Evolutionary conservation across 2,329 filamentous ascomycete species (phyloP), one percentile per base, ranked within the genome.

Genomic region (Botrytis byssoidea): DNA sequence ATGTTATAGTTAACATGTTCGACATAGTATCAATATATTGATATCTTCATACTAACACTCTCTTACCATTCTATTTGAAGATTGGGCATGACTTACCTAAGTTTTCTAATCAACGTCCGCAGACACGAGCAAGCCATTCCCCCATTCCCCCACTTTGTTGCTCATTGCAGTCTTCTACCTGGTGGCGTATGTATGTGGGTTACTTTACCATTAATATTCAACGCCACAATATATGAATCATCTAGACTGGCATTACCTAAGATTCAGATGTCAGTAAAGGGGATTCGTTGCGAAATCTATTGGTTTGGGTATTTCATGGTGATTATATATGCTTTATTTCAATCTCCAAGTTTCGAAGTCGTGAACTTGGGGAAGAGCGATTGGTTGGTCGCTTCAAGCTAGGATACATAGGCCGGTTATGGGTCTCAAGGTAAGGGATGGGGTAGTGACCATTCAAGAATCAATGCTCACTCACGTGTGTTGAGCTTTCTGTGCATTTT

Each of bases 201-300:
- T 67, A 67, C 65, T 55, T 67, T 67, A 55, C 65, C 46, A 67
- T 37, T 6, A 51, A 67, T 37, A 40, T 46, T 67, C 46, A 12
- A 55, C 32, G 65, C 65, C 46, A 67, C 65, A 51, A 67, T 37
- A n/a, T 51, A 67, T 67, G 22, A 67, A 67, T 67, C 46, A 67
- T 67, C 22, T 67, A n/a, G 32, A 55, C 22, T 12, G 5, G 14
- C 32, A 25, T 37, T 67, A 12, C 25, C 46, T n/a, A n/a, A 67
- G 14, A 67, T 32, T 55, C 22, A 4, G 16, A 20, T 20, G 25
- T 40, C 6, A 5, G 16, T 40, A 55, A 40, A n/a, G 32, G 14
- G 8, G 2, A 48, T n/a, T 48, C 7, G 18, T 22, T 9, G 35
- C 44, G 35, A 51, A 48, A 32, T n/a, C 44, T 51, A 67, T 48